Evolutionary conservation across 352 stramenopile genomes (phyloP).

Genomic region (Pythium apleroticum): DNA sequence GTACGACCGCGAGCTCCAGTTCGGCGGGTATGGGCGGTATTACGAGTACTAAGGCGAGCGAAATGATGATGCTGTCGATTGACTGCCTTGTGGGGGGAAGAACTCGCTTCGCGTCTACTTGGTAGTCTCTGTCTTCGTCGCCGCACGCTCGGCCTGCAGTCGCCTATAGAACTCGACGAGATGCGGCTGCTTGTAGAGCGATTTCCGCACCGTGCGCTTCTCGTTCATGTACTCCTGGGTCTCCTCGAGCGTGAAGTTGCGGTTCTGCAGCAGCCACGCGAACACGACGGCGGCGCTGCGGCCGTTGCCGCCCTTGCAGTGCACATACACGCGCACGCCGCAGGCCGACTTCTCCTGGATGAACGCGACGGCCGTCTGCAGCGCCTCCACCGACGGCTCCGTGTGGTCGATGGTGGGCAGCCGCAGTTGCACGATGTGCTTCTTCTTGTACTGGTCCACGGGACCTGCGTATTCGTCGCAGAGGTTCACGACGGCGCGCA

Average conservation of each 20-base stretch:
- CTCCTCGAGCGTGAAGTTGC: constrained; percentile 69
- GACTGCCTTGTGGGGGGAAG: neutral
- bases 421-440: constrained; percentile 88
- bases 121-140: neutral
- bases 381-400: constrained; percentile 66
- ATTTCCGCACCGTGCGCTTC: constrained; percentile 89
- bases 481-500: constrained; percentile 94
- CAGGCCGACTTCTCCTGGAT: constrained; percentile 84
- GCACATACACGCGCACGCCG: constrained; percentile 93
- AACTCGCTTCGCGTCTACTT: constrained; percentile 6
- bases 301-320: constrained; percentile 96
- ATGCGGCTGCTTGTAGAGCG: constrained; percentile 88
- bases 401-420: constrained; percentile 90
- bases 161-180: constrained; percentile 75
- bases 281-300: constrained; percentile 90
- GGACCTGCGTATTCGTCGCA: constrained; percentile 95
- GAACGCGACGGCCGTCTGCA: constrained; percentile 84
- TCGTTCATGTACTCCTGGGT: constrained; percentile 88
- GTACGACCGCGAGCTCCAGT: constrained; percentile 76
- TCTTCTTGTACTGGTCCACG: constrained; percentile 78
- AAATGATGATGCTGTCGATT: constrained; percentile 2
- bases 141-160: constrained; percentile 28
- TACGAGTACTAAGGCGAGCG: constrained; percentile 30
- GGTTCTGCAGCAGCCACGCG: constrained; percentile 86
- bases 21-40: constrained; percentile 54